phyloP scores from a whole-genome alignment of 192 early-diverging fungal genomes.

The Spinellus fusiger region DNA sequence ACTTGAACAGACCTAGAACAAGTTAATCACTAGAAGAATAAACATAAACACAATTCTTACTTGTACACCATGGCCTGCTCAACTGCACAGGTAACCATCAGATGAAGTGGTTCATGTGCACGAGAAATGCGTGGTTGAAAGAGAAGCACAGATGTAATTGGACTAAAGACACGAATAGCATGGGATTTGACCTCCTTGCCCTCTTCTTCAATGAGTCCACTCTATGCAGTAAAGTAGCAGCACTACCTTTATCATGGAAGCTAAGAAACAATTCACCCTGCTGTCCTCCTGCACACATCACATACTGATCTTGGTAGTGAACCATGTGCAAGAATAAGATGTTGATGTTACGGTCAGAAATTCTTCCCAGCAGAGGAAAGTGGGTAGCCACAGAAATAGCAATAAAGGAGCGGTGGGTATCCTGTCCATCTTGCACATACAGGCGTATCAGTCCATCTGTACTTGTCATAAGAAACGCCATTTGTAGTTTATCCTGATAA shows the following conservation, averaged over 20 bases:
- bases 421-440: constrained; percentile 23
- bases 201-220: neutral
- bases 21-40: neutral
- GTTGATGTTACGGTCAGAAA: constrained; percentile 17
- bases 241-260: constrained; percentile 21
- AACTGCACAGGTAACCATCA: constrained; percentile 51
- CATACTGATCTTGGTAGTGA: constrained; percentile 2
- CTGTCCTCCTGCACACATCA: constrained; percentile 30
- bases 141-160: constrained; percentile 28
- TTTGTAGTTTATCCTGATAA: constrained; percentile 4
- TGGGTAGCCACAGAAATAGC: constrained; percentile 7
- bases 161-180: constrained; percentile 24
- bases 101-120: constrained; percentile 30
- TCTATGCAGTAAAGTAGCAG: neutral
- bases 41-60: constrained; percentile 12
- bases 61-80: constrained; percentile 49
- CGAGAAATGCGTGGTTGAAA: constrained; percentile 19
- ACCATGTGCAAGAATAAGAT: constrained; percentile 28
- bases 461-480: constrained; percentile 21
- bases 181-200: constrained; percentile 22
- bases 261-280: constrained; percentile 29
- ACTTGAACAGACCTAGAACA: constrained; percentile 35
- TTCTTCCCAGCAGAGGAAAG: constrained; percentile 22
- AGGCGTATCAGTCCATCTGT: constrained; percentile 31
- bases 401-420: constrained; percentile 9